Evolutionary conservation across 352 stramenopile genomes (phyloP).

Genomic region (Phytophthora ramorum): DNA sequence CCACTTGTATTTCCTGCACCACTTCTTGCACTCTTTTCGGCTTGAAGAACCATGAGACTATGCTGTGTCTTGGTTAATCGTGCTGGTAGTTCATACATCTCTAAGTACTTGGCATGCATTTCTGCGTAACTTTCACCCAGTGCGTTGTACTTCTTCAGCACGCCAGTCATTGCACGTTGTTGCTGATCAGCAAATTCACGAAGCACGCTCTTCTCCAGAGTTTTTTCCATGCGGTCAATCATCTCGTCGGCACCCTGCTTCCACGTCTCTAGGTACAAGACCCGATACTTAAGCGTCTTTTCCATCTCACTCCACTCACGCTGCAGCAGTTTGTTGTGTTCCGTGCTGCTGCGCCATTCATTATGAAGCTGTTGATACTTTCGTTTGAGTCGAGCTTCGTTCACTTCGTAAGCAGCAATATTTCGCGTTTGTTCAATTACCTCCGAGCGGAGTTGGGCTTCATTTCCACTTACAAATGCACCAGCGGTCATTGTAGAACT

Average conservation of each 20-base stretch:
- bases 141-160: conserved; percentile 49
- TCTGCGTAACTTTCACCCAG: conserved; percentile 53
- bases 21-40: conserved; percentile 32
- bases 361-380: conserved; percentile 60
- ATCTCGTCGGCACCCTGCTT: conserved; percentile 76
- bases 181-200: conserved; percentile 56
- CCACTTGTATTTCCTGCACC: not conserved
- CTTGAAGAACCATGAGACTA: conserved; percentile 55
- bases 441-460: conserved; percentile 52
- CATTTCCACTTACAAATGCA: conserved; percentile 34
- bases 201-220: conserved; percentile 65
- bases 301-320: conserved; percentile 90
- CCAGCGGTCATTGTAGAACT: conserved; percentile 1
- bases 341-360: conserved; percentile 45
- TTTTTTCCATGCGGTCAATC: conserved; percentile 68
- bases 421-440: conserved; percentile 79
- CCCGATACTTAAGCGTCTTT: conserved; percentile 83
- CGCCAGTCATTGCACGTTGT: conserved; percentile 33
- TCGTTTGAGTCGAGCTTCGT: conserved; percentile 77
- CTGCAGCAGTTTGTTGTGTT: conserved; percentile 52
- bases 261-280: conserved; percentile 93
- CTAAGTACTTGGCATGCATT: conserved; percentile 59
- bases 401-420: conserved; percentile 83
- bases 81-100: conserved; percentile 51
- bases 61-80: conserved; percentile 58